These are phyloP conservation scores for Sambucus nigra DNA, from an alignment of 129 eudicot genomes.

Conservation along the genomic window DNA sequence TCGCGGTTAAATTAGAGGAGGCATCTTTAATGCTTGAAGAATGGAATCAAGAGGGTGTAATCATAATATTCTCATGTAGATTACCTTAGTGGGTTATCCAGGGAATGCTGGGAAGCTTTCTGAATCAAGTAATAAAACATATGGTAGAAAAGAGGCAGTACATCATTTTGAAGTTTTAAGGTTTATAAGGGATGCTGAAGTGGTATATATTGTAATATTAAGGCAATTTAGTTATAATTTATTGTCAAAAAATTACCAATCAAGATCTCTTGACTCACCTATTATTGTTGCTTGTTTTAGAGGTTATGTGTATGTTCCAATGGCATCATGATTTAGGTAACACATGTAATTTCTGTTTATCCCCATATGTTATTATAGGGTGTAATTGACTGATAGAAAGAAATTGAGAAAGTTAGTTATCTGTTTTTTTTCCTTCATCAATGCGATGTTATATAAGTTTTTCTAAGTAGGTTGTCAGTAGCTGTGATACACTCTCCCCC, in stretches of 20 bases:
- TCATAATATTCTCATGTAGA: conserved; percentile 84
- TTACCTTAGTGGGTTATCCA: conserved; percentile 57
- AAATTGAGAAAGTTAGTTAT: conserved; percentile 17
- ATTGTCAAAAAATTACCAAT: conserved; percentile 6
- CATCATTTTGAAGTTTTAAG: conserved; percentile 33
- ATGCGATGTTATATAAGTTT: too few relatives aligned
- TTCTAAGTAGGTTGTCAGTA: too few relatives aligned
- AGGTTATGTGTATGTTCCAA: conserved; percentile 6
- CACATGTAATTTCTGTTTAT: conserved; percentile 8
- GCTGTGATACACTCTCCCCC: too few relatives aligned
- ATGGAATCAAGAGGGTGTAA: conserved; percentile 83
- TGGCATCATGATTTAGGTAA: conserved; percentile 10
- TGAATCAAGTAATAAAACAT: conserved; percentile 50
- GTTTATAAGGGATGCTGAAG: conserved; percentile 48
- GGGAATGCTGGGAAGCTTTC: conserved; percentile 61
- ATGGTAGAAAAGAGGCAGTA: conserved; percentile 71
- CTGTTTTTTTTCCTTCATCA: neutral
- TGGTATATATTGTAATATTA: conserved; percentile 4
- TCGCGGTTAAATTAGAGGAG: conserved; percentile 51
- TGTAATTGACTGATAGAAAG: conserved; percentile 11
- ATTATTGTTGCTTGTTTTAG: conserved; percentile 8
- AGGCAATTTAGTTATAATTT: conserved; percentile 6
- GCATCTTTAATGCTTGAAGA: conserved; percentile 74
- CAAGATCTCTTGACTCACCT: conserved; percentile 6
- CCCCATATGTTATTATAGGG: conserved; percentile 8